Conservation (phyloP, 352 stramenopile species). For the Globisporangium cystogenes region DNA sequence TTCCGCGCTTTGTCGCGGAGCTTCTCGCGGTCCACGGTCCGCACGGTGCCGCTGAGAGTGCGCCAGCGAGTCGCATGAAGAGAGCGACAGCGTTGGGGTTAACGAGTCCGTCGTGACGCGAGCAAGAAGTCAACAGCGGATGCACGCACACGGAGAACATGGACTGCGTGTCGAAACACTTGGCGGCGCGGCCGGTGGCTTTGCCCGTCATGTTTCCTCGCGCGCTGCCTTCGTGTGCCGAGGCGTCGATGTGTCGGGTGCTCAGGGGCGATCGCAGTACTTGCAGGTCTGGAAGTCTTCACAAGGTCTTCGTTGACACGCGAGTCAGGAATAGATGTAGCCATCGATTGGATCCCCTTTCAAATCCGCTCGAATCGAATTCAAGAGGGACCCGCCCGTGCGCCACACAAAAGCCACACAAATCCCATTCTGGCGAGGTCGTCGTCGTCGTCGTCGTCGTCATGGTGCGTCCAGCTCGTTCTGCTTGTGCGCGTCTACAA, state of each 20-base stretch:
- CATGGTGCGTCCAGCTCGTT: too few species aligned
- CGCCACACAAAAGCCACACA: neutral
- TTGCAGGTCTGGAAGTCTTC: too few species aligned
- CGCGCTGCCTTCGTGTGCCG: neutral
- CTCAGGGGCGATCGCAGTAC: too few species aligned
- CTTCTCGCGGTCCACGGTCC: slow-evolving; percentile 59
- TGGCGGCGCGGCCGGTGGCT: slow-evolving; percentile 13
- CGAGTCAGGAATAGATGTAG: neutral
- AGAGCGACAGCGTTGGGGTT: neutral
- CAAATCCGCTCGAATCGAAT: neutral
- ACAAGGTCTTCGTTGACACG: too few species aligned
- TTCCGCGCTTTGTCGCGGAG: slow-evolving; percentile 60
- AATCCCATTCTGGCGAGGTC: too few species aligned
- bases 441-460: too few species aligned
- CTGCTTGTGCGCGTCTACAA: too few species aligned
- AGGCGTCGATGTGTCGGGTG: neutral
- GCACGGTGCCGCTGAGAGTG: slow-evolving; percentile 29
- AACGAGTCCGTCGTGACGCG: neutral
- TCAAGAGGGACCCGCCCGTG: neutral
- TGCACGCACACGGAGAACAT: slow-evolving; percentile 30
- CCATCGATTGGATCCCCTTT: neutral
- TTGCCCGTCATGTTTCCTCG: slow-evolving; percentile 34
- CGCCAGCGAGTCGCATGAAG: neutral
- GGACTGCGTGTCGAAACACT: slow-evolving; percentile 34
- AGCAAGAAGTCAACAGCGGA: neutral